A percentile compares a stretch with the other conserved stretches of the same genome.
Conservation (phyloP, 345 rosid species). For the Geranium brycei region DNA sequence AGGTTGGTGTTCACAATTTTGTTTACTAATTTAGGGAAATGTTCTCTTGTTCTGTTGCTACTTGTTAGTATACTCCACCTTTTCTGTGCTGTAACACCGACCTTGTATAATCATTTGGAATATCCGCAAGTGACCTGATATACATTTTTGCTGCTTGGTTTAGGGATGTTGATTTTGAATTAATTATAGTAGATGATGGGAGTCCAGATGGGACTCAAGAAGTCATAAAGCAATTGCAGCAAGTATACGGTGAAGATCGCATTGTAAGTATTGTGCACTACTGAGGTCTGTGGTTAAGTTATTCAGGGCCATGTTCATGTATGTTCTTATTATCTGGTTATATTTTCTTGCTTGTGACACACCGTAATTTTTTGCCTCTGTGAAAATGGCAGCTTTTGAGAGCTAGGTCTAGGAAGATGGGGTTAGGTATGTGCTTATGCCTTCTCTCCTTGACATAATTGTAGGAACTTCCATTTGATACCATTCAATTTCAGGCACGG, state of each 20-base stretch:
- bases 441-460: background rate
- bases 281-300: no score
- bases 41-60: no score
- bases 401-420: slow-evolving; percentile 85
- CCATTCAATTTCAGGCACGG: slow-evolving; percentile 52
- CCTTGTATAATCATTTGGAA: no score
- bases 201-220: slow-evolving; percentile 98
- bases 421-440: slow-evolving; percentile 46
- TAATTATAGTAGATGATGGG: slow-evolving; percentile 90
- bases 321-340: no score
- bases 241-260: slow-evolving; percentile 65
- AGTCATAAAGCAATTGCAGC: slow-evolving; percentile 65
- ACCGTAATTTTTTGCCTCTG: background rate
- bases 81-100: no score
- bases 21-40: no score
- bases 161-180: slow-evolving; percentile 77
- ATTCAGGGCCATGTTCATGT: no score
- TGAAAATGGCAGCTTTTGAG: slow-evolving; percentile 52
- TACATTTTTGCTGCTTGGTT: slow-evolving; percentile 1
- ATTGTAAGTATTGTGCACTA: slow-evolving; percentile 34
- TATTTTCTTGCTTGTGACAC: background rate
- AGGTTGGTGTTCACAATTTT: no score
- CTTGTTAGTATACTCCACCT: no score
- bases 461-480: slow-evolving; percentile 8
- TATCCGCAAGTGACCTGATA: background rate